Base-by-base conservation (phyloP, 2,329 filamentous ascomycete genomes). In the Epichloe gansuensis region DNA sequence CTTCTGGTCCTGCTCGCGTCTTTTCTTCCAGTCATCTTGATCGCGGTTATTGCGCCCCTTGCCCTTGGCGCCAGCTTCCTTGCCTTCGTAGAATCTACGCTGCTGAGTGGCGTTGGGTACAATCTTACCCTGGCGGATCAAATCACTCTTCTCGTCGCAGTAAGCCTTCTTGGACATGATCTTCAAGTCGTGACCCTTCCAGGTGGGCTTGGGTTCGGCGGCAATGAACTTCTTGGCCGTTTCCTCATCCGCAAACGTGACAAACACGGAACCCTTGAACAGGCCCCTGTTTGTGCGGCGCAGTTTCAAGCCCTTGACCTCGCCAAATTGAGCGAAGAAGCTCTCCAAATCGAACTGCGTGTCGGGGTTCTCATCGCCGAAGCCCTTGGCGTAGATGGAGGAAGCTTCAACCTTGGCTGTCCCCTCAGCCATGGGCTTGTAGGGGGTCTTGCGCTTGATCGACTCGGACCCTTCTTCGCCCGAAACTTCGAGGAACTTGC, bases 191-290 rank as follows among this genome's bases (percentile, higher is more conserved):
- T 87, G 76, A 50, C 78, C 90, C 68, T 95, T 83, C 82, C 83
- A 98, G 67, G 84, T 81, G 55, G 93, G 93, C 68, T 86, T 83
- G 21, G 88, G 84, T 52, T 95, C 86, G 42, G 89, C 73, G 13
- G 75, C 81, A 56, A 96, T 73, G 71, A 98, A 98, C 54, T 82
- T 82, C 67, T 90, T 78, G 62, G 88, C 84, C 23, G 81, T 78
- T 60, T 94, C 88, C 63, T 90, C 85, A 48, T 81, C 80, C 56
- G 81, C 77, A 68, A 97, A 98, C 69, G 96, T 91, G 59, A 95
- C 88, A 65, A 96, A 97, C 54, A 95, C 88, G 60, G 89, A 95
- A 60, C 91, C 90, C 78, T 98, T 98, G 83, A 97, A 98, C 50
- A 78, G 72, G 62, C 82, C 83, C 55, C 83, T 74, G 44, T 78